Conservation (phyloP, 352 stramenopile species). For the Pythium oligandrum region DNA sequence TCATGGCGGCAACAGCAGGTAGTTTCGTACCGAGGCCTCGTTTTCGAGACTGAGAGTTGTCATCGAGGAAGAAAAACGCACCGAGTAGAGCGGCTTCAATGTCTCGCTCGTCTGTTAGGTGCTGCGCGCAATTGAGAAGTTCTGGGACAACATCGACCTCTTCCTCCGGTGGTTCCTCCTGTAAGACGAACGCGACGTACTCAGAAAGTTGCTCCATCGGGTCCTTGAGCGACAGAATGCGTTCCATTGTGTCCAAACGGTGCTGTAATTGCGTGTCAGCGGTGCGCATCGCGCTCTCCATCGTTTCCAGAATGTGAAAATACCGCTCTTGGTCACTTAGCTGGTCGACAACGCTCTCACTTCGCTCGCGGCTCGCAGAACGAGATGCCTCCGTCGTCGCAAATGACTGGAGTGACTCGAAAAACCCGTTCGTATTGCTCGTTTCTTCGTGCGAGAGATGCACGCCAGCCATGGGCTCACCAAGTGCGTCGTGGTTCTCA, state of each 20-base stretch:
- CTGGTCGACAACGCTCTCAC: neutral
- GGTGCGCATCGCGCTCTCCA: slow-evolving; percentile 41
- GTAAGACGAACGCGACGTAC: slow-evolving; percentile 51
- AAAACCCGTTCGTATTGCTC: slow-evolving; percentile 1
- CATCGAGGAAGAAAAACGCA: slow-evolving; percentile 58
- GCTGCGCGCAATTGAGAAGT: slow-evolving; percentile 44
- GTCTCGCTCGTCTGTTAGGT: slow-evolving; percentile 38
- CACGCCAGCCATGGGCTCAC: slow-evolving; percentile 20
- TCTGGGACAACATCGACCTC: slow-evolving; percentile 37
- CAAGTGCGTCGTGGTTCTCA: slow-evolving; percentile 21
- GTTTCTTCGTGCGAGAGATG: neutral
- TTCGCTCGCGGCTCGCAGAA: too few species aligned
- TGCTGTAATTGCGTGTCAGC: slow-evolving; percentile 28
- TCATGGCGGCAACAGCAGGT: slow-evolving; percentile 58
- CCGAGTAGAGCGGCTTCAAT: slow-evolving; percentile 51
- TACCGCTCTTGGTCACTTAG: slow-evolving; percentile 34
- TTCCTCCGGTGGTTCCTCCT: slow-evolving; percentile 20
- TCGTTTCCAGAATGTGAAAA: slow-evolving; percentile 25
- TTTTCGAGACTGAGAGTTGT: slow-evolving; percentile 16
- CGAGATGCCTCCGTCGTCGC: neutral
- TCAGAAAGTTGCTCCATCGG: slow-evolving; percentile 55
- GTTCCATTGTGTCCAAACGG: slow-evolving; percentile 48
- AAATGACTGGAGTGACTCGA: slow-evolving; percentile 11
- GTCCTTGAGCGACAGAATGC: slow-evolving; percentile 47
- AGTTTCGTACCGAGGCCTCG: slow-evolving; percentile 34